A percentile compares a stretch with the other conserved stretches of the same genome.
Evolutionary conservation across 139 green algal genomes (phyloP).

Genomic region (Chlamydomonas sp.): DNA sequence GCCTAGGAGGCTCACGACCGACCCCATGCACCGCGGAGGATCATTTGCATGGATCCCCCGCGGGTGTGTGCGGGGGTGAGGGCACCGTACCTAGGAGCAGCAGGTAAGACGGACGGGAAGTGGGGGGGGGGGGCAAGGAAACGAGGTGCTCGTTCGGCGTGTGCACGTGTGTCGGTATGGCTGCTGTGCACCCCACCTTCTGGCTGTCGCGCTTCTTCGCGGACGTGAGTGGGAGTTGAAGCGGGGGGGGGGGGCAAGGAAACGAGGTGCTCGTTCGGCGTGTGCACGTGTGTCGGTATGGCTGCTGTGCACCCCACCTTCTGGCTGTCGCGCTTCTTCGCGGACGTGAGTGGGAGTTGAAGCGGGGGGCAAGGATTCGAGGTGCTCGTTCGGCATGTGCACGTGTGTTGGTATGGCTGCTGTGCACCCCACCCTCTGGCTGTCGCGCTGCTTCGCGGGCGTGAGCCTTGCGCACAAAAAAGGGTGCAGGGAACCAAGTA

Average conservation of each 20-base stretch:
- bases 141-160: no score
- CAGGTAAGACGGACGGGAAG: no score
- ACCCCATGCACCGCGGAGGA: no score
- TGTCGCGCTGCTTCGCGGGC: constrained; percentile 65
- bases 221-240: constrained; percentile 24
- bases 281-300: no score
- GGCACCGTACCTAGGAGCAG: no score
- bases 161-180: no score
- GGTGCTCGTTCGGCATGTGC: background rate
- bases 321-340: constrained; percentile 69
- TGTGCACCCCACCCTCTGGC: constrained; percentile 90
- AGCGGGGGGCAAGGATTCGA: background rate
- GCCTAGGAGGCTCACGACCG: no score
- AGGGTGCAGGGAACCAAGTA: no score
- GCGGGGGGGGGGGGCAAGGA: background rate
- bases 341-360: constrained; percentile 27
- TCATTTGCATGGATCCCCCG: no score
- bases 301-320: constrained; percentile 93
- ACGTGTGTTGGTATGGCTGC: constrained; percentile 93
- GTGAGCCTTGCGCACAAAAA: background rate
- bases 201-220: constrained; percentile 68
- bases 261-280: background rate
- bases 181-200: constrained; percentile 92
- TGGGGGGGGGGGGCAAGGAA: no score
- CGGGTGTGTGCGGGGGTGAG: no score